These are phyloP conservation scores for Thermothelomyces thermophilus DNA, from an alignment of 2,329 filamentous ascomycete species.

Conservation along the genomic window DNA sequence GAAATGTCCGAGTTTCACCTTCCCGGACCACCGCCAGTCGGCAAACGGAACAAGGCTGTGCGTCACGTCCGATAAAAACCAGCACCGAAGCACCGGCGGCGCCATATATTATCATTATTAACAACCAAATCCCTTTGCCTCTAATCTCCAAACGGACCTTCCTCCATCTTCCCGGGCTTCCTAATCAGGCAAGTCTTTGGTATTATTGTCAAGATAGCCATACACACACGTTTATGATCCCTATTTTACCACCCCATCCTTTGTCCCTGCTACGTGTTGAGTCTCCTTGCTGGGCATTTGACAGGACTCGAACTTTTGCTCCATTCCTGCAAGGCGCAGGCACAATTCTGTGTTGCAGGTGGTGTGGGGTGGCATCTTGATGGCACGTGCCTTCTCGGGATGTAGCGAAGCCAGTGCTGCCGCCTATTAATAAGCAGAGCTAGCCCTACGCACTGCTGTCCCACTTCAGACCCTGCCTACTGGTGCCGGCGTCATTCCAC, in stretches of 20 bases:
- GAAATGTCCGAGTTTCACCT: too few species aligned
- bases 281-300: background rate
- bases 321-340: background rate
- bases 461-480: too few species aligned
- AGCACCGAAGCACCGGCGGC: background rate
- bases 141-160: too few species aligned
- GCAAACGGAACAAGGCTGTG: background rate
- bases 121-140: too few species aligned
- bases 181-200: background rate
- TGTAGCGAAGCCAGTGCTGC: background rate
- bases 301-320: background rate
- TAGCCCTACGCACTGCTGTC: background rate
- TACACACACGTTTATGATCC: background rate
- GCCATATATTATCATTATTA: too few species aligned
- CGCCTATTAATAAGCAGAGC: background rate
- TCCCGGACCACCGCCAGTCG: constrained; percentile 2
- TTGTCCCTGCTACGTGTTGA: background rate
- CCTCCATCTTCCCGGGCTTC: background rate
- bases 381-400: constrained; percentile 1
- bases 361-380: background rate
- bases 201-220: background rate
- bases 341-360: too few species aligned
- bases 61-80: background rate
- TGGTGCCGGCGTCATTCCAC: too few species aligned
- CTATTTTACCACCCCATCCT: background rate